These are phyloP conservation scores for Cercis canadensis DNA, from an alignment of 306 rosid species.

Conservation along the genomic window DNA sequence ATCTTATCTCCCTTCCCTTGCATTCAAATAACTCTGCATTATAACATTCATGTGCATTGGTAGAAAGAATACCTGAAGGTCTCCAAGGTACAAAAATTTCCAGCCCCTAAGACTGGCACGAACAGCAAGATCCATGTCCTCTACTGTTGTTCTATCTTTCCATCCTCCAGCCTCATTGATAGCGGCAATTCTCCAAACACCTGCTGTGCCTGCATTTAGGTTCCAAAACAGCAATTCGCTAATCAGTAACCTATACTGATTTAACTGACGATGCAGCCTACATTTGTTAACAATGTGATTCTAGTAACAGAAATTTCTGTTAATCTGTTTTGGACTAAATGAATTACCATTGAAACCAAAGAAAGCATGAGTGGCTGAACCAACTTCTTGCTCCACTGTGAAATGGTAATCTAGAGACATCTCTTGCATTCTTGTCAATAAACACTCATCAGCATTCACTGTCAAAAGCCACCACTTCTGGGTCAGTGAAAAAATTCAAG, in stretches of 20 bases:
- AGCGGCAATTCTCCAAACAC: conserved; percentile 97
- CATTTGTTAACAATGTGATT: not conserved
- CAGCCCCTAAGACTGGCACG: conserved; percentile 98
- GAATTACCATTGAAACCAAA: conserved; percentile 91
- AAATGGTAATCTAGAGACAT: conserved; percentile 99
- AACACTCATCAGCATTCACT: conserved; percentile 91
- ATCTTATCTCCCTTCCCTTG: not conserved
- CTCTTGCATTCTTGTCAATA: conserved; percentile 98
- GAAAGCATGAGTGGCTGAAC: conserved; percentile 97
- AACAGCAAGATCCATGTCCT: conserved; percentile 99
- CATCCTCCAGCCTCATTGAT: conserved; percentile 99
- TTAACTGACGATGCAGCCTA: not conserved
- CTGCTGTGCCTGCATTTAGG: conserved; percentile 82
- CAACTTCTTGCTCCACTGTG: conserved; percentile 99
- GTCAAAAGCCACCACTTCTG: conserved; percentile 26
- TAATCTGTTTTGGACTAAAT: not conserved
- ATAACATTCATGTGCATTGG: not conserved
- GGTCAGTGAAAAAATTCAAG: too few species aligned
- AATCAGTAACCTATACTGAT: conserved; percentile 12
- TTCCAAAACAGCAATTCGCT: not conserved
- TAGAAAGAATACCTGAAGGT: conserved; percentile 73
- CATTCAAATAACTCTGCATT: conserved; percentile 3
- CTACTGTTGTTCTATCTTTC: conserved; percentile 98
- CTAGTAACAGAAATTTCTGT: not conserved
- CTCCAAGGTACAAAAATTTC: conserved; percentile 96